Conservation (phyloP, 2,329 filamentous ascomycete species). For the Fusarium floridanum region DNA sequence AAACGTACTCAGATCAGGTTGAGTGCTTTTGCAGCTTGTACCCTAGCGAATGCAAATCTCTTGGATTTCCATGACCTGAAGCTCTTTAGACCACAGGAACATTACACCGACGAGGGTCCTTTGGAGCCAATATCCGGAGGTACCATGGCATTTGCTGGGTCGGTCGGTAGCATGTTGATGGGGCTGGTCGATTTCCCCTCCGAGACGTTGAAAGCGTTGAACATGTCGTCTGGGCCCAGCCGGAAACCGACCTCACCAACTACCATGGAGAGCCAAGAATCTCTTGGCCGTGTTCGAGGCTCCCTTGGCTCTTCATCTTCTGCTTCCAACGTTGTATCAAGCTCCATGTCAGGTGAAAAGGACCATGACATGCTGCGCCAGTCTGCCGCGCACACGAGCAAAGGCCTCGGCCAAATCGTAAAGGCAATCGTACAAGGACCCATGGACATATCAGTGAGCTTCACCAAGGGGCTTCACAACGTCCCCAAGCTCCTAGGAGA, state of each 20-base stretch:
- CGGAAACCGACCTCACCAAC: too few species aligned
- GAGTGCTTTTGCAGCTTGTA: slow-evolving; percentile 79
- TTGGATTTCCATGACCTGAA: slow-evolving; percentile 79
- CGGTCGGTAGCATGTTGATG: not conserved
- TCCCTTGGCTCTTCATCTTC: not conserved
- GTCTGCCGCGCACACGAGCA: slow-evolving; percentile 62
- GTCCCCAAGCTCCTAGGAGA: slow-evolving; percentile 88
- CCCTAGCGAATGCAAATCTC: slow-evolving; percentile 73
- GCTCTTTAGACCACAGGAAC: slow-evolving; percentile 59
- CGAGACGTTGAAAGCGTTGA: not conserved
- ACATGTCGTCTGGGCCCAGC: not conserved
- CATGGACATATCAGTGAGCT: slow-evolving; percentile 84
- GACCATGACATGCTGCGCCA: slow-evolving; percentile 59
- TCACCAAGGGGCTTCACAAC: slow-evolving; percentile 91
- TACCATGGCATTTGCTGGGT: not conserved
- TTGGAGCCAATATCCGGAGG: not conserved
- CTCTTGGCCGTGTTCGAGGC: not conserved
- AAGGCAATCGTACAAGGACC: slow-evolving; percentile 81
- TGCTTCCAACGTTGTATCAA: not conserved
- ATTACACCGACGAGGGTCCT: slow-evolving; percentile 48
- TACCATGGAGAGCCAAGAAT: too few species aligned
- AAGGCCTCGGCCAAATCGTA: slow-evolving; percentile 78
- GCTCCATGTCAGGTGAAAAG: slow-evolving; percentile 9
- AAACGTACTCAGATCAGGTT: slow-evolving; percentile 75
- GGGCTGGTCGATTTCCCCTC: not conserved